These are phyloP conservation scores for Alternaria metachromatica DNA, from an alignment of 2,329 filamentous ascomycete species.

Conservation along the genomic window DNA sequence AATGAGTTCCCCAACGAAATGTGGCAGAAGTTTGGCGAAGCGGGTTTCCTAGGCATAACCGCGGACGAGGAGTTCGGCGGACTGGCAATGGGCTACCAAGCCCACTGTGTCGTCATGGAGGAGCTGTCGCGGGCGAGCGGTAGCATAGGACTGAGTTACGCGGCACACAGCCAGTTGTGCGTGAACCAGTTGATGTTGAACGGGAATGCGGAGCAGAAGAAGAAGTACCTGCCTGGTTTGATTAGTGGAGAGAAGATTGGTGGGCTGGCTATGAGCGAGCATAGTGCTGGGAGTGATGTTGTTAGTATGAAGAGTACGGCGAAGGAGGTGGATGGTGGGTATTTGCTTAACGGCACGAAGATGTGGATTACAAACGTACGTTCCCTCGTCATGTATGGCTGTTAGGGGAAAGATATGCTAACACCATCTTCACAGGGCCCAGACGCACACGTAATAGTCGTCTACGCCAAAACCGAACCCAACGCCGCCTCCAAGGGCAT, in stretches of 20 bases:
- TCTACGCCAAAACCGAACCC: slow-evolving; percentile 95
- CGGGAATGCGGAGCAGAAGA: slow-evolving; percentile 79
- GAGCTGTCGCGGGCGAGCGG: slow-evolving; percentile 88
- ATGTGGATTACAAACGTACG: slow-evolving; percentile 98
- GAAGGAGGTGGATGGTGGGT: slow-evolving; percentile 81
- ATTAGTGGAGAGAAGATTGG: slow-evolving; percentile 83
- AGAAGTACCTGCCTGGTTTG: slow-evolving; percentile 77
- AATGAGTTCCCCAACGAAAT: slow-evolving; percentile 91
- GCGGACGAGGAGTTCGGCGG: slow-evolving; percentile 92
- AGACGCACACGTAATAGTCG: slow-evolving; percentile 88
- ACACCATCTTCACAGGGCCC: slow-evolving; percentile 63
- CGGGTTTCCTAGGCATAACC: slow-evolving; percentile 89
- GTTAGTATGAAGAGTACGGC: slow-evolving; percentile 93
- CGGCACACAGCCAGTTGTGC: slow-evolving; percentile 93
- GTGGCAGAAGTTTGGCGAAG: slow-evolving; percentile 93
- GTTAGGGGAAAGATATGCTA: not conserved
- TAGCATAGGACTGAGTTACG: slow-evolving; percentile 88
- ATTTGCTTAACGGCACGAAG: slow-evolving; percentile 85
- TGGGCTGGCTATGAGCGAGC: slow-evolving; percentile 93
- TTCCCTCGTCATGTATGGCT: not conserved
- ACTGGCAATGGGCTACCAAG: slow-evolving; percentile 91
- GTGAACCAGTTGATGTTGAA: slow-evolving; percentile 96
- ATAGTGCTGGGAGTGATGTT: slow-evolving; percentile 88
- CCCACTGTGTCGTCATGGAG: slow-evolving; percentile 94
- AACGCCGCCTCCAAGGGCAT: slow-evolving; percentile 85